These are phyloP conservation scores for Colletotrichum tanaceti DNA, from an alignment of 2,329 filamentous ascomycete genomes.

Conservation along the genomic window DNA sequence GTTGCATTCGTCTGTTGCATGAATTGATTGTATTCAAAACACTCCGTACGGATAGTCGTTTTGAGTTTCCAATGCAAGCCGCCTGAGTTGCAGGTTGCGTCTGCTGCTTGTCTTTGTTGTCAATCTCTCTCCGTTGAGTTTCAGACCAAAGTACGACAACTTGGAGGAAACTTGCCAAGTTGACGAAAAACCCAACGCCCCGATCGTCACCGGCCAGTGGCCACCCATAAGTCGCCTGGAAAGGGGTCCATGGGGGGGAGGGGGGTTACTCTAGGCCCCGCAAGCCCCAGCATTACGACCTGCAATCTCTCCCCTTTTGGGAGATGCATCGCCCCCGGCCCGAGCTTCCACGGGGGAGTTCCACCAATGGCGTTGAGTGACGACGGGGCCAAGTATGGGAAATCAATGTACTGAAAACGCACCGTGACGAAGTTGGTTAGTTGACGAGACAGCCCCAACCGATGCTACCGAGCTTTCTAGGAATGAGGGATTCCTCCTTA, in stretches of 20 bases:
- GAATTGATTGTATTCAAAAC: too few species aligned
- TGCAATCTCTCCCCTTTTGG: slow-evolving; percentile 31
- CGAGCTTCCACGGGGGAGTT: slow-evolving; percentile 13
- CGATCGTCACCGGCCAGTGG: not conserved
- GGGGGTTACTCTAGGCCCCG: not conserved
- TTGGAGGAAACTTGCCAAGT: too few species aligned
- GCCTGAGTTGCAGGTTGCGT: too few species aligned
- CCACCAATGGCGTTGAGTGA: slow-evolving; percentile 32
- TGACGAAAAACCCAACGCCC: too few species aligned
- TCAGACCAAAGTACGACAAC: too few species aligned
- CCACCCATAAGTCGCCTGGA: not conserved
- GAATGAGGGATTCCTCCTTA: not conserved
- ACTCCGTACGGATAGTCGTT: too few species aligned
- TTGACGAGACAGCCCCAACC: not conserved
- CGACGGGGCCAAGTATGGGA: slow-evolving; percentile 6
- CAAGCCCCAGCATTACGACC: slow-evolving; percentile 25
- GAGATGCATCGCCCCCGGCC: slow-evolving; percentile 14
- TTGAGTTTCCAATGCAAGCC: too few species aligned
- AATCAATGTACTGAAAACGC: slow-evolving; percentile 35
- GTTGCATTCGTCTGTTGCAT: too few species aligned
- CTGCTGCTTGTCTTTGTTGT: too few species aligned
- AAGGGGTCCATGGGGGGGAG: not conserved
- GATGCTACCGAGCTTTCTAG: not conserved
- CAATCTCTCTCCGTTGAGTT: too few species aligned
- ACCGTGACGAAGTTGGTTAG: slow-evolving; percentile 20